Percentiles rank a stretch among this genome's conserved stretches.
These are phyloP conservation scores for Vanrija sp. DNA, from an alignment of 1,284 basidiomycete species.

Conservation along the genomic window DNA sequence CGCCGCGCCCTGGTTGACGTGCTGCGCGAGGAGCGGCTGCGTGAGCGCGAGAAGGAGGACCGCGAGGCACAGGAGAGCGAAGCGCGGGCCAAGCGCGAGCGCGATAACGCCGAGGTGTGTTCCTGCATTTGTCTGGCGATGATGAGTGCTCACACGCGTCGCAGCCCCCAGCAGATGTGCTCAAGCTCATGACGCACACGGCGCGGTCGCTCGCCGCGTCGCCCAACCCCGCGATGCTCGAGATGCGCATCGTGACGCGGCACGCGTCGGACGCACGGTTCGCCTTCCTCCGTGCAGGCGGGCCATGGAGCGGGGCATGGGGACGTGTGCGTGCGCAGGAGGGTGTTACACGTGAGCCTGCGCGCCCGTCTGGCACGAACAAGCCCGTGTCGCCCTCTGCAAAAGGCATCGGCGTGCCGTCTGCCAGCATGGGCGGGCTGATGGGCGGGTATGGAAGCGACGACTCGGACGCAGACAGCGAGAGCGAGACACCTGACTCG, in stretches of 20 bases:
- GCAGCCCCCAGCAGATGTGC: constrained; percentile 65
- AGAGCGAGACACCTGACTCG: constrained; percentile 9
- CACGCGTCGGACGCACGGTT: constrained; percentile 67
- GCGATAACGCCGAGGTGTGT: constrained; percentile 58
- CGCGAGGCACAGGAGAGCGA: constrained; percentile 66
- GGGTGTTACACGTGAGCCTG: not conserved
- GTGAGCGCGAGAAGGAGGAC: constrained; percentile 49
- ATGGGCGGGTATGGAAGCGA: constrained; percentile 47
- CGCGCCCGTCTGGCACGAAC: not conserved
- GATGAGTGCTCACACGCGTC: not conserved
- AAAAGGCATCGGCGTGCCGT: constrained; percentile 1
- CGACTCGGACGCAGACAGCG: constrained; percentile 20
- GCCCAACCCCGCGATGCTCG: constrained; percentile 69
- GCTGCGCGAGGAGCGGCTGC: constrained; percentile 61
- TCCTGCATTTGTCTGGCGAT: not conserved
- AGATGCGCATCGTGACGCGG: constrained; percentile 82
- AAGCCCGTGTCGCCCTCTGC: not conserved
- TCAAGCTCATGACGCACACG: constrained; percentile 68
- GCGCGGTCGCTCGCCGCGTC: constrained; percentile 63
- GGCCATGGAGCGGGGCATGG: constrained; percentile 68
- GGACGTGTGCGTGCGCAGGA: constrained; percentile 8
- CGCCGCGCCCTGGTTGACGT: constrained; percentile 61
- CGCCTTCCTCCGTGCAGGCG: constrained; percentile 62
- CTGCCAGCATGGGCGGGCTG: constrained; percentile 23
- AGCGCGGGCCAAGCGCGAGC: constrained; percentile 53